Percentiles rank a stretch among this genome's conserved stretches.
Conservation (phyloP, 495 filamentous ascomycete species). For the Xylaria longipes region DNA sequence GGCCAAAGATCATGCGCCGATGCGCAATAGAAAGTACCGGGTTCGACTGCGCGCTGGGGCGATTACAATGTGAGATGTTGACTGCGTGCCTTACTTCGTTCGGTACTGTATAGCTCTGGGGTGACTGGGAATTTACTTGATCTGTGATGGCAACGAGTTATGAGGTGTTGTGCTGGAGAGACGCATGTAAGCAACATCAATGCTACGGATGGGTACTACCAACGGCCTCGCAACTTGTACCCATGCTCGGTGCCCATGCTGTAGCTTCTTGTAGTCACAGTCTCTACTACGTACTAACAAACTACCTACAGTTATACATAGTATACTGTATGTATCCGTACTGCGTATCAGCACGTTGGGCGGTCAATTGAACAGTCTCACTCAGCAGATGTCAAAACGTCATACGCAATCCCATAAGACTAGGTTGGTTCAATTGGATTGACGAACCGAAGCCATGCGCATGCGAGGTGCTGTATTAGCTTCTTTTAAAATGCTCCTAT, state of each 20-base stretch:
- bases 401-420: background rate
- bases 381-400: background rate
- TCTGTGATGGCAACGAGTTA: background rate
- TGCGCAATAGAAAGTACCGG: constrained; percentile 4
- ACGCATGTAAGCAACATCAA: background rate
- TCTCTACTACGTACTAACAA: background rate
- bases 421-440: background rate
- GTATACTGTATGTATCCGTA: background rate
- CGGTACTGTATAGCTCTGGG: background rate
- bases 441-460: background rate
- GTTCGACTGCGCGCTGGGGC: background rate
- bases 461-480: background rate
- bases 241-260: background rate
- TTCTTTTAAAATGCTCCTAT: background rate
- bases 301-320: background rate
- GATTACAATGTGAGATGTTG: background rate
- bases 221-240: background rate
- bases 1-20: background rate
- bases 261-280: background rate
- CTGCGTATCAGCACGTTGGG: background rate
- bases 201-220: background rate
- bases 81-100: background rate
- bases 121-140: background rate
- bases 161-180: background rate
- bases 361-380: background rate